Evolutionary conservation across 352 stramenopile species (phyloP), one percentile per base, ranked within the genome.

Genomic region (Pythium dissimile): DNA sequence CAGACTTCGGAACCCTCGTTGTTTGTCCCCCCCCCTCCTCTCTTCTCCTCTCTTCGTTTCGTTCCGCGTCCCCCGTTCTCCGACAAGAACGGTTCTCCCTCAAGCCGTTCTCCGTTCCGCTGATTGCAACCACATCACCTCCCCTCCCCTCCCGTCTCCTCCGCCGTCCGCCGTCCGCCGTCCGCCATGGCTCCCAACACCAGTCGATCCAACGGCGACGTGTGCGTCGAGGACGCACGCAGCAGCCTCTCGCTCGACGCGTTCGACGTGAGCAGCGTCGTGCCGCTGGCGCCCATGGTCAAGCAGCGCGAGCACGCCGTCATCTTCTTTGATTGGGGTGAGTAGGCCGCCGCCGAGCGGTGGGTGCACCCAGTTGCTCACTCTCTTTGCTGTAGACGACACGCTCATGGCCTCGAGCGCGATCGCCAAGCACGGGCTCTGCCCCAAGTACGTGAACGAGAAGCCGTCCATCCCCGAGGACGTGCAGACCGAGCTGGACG

Each of bases 281-380:
- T 76, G 39, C n/a, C 68, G 39, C 68, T 66, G 34, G 51, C 54
- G 12, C 55, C 51, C 11, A 28, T 39, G 21, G 74, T 20, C 54
- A 62, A 87, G 42, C 72, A 55, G 77, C 56, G 59, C 65, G 74
- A 86, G 26, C 66, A 88, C 54, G 73, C 79, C 7, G 71, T 93
- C 63, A 86, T 93, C 66, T 91, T 93, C 67, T 89, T 93, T 55
- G 83, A 93, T 61, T 93, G 83, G 83, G 83, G 83, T 93, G 50
- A 59, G 53, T 71, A 23, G 35, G n/a, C 27, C 13, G 12, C 4
- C 34, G 34, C 13, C 31, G 31, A 35, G 31, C 8, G 31, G 13
- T 35, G 31, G 8, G 8, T 27, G 2, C 35, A 28, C 39, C 23
- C 31, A 24, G 8, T 30, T 42, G 43, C 44, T 61, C 43, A 61